Evolutionary conservation across 768 basidiomycete species (phyloP).

Genomic region (Leccinum rimulosum): DNA sequence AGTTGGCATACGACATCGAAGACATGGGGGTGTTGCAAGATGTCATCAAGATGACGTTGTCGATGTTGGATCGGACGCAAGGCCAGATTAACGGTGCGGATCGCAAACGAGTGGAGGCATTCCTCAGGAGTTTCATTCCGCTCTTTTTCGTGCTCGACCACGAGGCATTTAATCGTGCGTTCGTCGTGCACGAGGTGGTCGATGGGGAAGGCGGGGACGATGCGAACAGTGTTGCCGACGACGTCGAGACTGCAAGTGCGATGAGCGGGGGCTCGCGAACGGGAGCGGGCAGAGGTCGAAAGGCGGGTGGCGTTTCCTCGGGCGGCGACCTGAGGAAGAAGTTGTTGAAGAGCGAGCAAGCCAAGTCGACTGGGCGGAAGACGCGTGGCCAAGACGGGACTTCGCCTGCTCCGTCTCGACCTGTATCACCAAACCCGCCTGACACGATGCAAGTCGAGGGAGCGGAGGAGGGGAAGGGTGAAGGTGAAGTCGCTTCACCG

Average conservation of each 20-base stretch:
- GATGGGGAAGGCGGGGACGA: conserved; percentile 60
- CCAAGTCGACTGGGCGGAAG: conserved; percentile 63
- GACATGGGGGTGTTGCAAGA: conserved; percentile 83
- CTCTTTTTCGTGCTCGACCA: conserved; percentile 76
- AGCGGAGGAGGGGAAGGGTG: conserved; percentile 27
- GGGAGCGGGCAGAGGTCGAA: conserved; percentile 41
- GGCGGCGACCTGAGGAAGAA: conserved; percentile 76
- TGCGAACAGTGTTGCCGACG: conserved; percentile 33
- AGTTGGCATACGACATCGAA: conserved; percentile 75
- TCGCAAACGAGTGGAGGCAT: conserved; percentile 77
- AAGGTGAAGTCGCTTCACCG: conserved; percentile 16
- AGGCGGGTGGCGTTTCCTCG: conserved; percentile 37
- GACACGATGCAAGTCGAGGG: conserved; percentile 40
- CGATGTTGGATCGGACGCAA: conserved; percentile 86
- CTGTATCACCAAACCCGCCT: conserved; percentile 57
- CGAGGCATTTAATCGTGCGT: conserved; percentile 65
- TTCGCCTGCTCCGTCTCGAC: conserved; percentile 56
- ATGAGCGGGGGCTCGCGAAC: conserved; percentile 26
- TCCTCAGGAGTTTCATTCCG: conserved; percentile 72
- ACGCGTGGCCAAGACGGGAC: conserved; percentile 52
- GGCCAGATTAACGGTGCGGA: conserved; percentile 70
- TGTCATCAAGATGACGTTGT: conserved; percentile 81
- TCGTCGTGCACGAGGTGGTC: conserved; percentile 60
- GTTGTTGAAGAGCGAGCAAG: conserved; percentile 78
- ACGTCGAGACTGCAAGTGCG: conserved; percentile 35